Conservation (phyloP, 1,284 basidiomycete species). For the Quambalaria eucalypti region DNA sequence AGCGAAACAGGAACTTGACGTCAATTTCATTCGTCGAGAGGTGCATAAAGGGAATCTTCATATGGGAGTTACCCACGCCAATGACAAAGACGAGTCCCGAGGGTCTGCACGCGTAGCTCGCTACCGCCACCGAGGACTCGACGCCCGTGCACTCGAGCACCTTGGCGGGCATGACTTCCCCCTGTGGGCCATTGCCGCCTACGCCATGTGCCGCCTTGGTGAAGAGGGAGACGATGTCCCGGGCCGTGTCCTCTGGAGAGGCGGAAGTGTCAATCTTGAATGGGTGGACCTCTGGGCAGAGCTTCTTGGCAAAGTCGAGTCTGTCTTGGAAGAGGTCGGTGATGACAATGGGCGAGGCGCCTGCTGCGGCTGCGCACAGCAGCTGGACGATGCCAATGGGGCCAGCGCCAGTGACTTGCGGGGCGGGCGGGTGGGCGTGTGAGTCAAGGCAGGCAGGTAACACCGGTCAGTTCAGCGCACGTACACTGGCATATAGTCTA, state of each 20-base stretch:
- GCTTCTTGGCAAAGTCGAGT: slow-evolving; percentile 52
- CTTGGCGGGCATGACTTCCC: slow-evolving; percentile 23
- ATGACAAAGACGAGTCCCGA: slow-evolving; percentile 53
- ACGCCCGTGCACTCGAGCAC: slow-evolving; percentile 74
- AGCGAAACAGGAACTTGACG: slow-evolving; percentile 51
- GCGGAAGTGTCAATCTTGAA: slow-evolving; percentile 20
- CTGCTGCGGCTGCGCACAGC: slow-evolving; percentile 52
- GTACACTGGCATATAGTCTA: not conserved
- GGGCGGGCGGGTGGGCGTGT: not conserved
- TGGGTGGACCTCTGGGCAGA: slow-evolving; percentile 50
- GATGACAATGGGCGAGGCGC: slow-evolving; percentile 53
- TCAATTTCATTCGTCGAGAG: slow-evolving; percentile 53
- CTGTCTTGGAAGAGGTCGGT: slow-evolving; percentile 53
- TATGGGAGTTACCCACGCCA: slow-evolving; percentile 51
- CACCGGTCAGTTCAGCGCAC: not conserved
- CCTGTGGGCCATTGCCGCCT: not conserved
- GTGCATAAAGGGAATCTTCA: slow-evolving; percentile 51
- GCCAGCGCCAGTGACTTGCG: slow-evolving; percentile 38
- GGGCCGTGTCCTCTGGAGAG: slow-evolving; percentile 17
- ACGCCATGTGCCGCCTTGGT: slow-evolving; percentile 19
- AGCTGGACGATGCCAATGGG: slow-evolving; percentile 54
- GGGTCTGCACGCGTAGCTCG: slow-evolving; percentile 48
- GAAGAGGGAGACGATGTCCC: slow-evolving; percentile 31
- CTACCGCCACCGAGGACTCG: slow-evolving; percentile 76
- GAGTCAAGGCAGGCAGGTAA: not conserved